Conservation (phyloP, 1,139 yeast genomes). For the Suhomyces maxii region DNA sequence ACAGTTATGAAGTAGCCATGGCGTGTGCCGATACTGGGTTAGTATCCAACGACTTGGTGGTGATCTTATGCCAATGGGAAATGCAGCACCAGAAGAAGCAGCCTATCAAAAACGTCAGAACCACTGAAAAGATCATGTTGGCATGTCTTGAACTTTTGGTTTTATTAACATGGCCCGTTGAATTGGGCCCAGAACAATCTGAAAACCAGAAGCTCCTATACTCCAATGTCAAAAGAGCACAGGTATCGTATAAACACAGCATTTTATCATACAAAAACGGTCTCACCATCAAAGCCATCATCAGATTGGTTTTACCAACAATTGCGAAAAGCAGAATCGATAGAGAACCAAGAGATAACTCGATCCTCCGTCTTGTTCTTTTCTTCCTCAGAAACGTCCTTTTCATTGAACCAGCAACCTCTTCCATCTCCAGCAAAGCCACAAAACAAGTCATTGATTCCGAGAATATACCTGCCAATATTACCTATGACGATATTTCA, state of each 20-base stretch:
- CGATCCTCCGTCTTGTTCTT: slow-evolving; percentile 69
- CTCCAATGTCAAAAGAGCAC: slow-evolving; percentile 64
- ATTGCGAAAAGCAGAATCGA: slow-evolving; percentile 55
- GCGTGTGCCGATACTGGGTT: slow-evolving; percentile 84
- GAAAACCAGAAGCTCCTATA: slow-evolving; percentile 57
- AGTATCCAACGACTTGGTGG: slow-evolving; percentile 69
- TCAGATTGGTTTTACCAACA: slow-evolving; percentile 69
- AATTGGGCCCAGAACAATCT: slow-evolving; percentile 44
- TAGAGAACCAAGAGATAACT: slow-evolving; percentile 71
- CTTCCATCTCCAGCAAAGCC: slow-evolving; percentile 46
- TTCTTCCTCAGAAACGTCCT: slow-evolving; percentile 74
- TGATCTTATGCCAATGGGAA: slow-evolving; percentile 80
- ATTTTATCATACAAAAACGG: slow-evolving; percentile 62
- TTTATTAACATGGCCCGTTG: slow-evolving; percentile 83
- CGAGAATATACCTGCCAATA: slow-evolving; percentile 55
- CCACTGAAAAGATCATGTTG: slow-evolving; percentile 63
- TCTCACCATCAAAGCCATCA: slow-evolving; percentile 63
- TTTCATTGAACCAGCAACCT: slow-evolving; percentile 68
- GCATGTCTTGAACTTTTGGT: slow-evolving; percentile 79
- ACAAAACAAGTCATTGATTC: slow-evolving; percentile 24
- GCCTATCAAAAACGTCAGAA: slow-evolving; percentile 29
- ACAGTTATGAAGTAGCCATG: slow-evolving; percentile 76
- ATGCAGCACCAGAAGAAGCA: slow-evolving; percentile 25
- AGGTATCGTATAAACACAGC: slow-evolving; percentile 68
- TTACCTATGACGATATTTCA: slow-evolving; percentile 66